Evolutionary conservation across 148 eudicot genomes (phyloP).

Genomic region (Vaccinium vitisidaea): DNA sequence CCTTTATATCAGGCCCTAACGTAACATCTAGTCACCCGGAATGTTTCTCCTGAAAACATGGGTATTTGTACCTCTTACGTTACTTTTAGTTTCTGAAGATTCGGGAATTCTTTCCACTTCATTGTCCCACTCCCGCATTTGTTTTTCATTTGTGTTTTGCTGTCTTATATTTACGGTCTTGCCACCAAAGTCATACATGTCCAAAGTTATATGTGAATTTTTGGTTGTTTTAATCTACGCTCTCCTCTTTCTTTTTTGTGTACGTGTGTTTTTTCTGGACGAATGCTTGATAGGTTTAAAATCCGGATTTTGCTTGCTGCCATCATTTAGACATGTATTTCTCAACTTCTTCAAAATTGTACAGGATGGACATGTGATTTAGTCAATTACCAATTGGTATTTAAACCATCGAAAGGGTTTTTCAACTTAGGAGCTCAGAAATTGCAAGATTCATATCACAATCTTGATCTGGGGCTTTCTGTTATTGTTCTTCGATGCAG

Average conservation of each 20-base stretch:
- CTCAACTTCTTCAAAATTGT: background rate
- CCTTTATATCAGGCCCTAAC: background rate
- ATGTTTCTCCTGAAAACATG: background rate
- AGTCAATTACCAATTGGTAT: background rate
- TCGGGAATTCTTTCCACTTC: background rate
- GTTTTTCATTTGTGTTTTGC: background rate
- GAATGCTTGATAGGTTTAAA: background rate
- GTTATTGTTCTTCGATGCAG: constrained; percentile 33
- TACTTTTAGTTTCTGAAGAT: background rate
- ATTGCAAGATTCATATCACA: background rate
- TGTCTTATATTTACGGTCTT: background rate
- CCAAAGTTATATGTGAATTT: background rate
- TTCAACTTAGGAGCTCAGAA: background rate
- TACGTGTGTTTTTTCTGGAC: too few species aligned
- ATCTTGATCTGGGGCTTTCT: background rate
- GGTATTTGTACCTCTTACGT: background rate
- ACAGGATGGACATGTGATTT: background rate
- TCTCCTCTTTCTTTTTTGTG: background rate
- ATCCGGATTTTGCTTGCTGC: background rate
- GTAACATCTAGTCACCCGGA: background rate
- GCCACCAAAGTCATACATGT: background rate
- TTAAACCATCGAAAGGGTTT: background rate
- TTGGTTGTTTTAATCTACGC: background rate
- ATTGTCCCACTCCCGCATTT: background rate
- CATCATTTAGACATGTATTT: background rate